Evolutionary conservation across 805 yeast species (phyloP), one percentile per base, ranked within the genome.

Genomic region (Ogataea methanolica): DNA sequence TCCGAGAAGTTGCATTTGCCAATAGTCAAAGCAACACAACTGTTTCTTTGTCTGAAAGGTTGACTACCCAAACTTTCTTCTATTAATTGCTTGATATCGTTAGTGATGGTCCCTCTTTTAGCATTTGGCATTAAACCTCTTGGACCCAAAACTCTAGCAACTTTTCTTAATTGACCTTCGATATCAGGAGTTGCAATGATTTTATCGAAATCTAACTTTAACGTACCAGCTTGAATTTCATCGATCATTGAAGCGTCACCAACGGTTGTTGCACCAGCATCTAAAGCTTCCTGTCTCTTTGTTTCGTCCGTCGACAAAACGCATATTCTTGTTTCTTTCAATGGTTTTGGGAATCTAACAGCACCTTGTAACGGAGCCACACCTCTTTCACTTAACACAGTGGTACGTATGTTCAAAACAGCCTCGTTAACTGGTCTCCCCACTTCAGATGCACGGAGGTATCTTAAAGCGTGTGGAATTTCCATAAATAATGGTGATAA

Each of bases 151-250:
- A 77, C 70, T 60, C 90, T 79, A n/a, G 94, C 96, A 21, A 88
- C 70, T 48, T 78, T 73, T 52, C 75, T 76, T 53, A 94, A 72
- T 23, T 75, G 73, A n/a, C 77, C 66, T 21, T 78, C 77, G 48
- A 89, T 79, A 35, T 88, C 96, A 1, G 96, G 88, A 2, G 97
- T 85, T 6, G 96, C 95, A 62, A 85, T 83, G 41, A 89, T 81
- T 59, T 83, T 83, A 59, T 89, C 90, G 58, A 82, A 85, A 53
- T 78, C 75, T 26, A 83, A 65, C 16, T 71, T 70, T 33, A 80
- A 59, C 16, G 78, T 79, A 19, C 79, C 79, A 8, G 70, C 68
- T 41, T 73, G 68, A 53, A 92, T 84, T 44, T 74, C 63, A 33
- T 82, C 83, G 33, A 94, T 72, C 44, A 88, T 69, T 23, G 85